A percentile compares a stretch with the other conserved stretches of the same genome.
Conservation (phyloP, 2,329 filamentous ascomycete genomes). For the Dactylellina leptospora region DNA sequence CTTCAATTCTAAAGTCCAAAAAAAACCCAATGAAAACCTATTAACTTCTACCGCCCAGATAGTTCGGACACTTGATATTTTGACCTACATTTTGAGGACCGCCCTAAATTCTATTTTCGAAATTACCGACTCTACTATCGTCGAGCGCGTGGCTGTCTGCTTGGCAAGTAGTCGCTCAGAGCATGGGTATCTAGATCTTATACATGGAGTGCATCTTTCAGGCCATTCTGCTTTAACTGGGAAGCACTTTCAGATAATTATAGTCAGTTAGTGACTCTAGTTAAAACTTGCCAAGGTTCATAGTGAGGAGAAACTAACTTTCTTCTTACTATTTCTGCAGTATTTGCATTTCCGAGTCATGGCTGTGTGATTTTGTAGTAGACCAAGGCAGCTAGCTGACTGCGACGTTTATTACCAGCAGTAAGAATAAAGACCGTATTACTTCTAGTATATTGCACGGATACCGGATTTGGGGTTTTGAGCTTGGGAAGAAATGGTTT, state of each 20-base stretch:
- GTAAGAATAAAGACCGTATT: too few species aligned
- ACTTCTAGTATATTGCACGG: too few species aligned
- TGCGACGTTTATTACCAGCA: too few species aligned
- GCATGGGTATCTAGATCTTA: constrained; percentile 5
- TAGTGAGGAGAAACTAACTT: constrained; percentile 9
- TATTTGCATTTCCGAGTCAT: constrained; percentile 16
- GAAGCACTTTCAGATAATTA: neutral
- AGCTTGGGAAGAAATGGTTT: too few species aligned
- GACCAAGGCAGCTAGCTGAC: too few species aligned
- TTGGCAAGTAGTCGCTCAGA: constrained; percentile 1
- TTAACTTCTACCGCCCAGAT: too few species aligned
- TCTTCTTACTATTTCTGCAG: constrained; percentile 31
- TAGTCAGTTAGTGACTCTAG: neutral
- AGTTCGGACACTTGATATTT: too few species aligned
- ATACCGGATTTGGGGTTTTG: too few species aligned
- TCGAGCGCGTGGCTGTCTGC: neutral
- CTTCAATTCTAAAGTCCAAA: neutral
- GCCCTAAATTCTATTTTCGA: neutral
- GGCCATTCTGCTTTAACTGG: neutral
- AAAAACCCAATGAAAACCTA: neutral
- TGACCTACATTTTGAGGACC: constrained; percentile 6
- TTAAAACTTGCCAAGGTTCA: neutral
- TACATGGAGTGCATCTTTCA: constrained; percentile 23
- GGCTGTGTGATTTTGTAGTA: too few species aligned
- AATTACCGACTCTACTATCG: neutral